Evolutionary conservation across 306 rosid species (phyloP).

Genomic region (Trichosanthes truncata): DNA sequence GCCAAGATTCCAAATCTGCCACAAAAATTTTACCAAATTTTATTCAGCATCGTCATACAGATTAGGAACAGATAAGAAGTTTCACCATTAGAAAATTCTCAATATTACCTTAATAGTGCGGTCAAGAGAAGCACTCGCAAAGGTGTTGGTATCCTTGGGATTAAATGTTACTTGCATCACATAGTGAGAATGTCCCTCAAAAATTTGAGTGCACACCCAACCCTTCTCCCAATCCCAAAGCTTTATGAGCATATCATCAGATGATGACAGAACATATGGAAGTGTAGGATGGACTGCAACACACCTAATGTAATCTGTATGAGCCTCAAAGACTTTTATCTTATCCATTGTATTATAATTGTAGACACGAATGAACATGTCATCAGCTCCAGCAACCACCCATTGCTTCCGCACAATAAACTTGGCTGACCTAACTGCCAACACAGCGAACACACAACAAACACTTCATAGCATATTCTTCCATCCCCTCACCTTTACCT

Average conservation of each 20-base stretch:
- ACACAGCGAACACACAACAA: conserved; percentile 21
- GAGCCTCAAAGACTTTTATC: conserved; percentile 86
- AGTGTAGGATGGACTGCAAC: conserved; percentile 98
- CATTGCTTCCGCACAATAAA: conserved; percentile 92
- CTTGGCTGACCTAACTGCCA: conserved; percentile 97
- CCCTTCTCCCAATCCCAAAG: conserved; percentile 99
- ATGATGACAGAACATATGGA: conserved; percentile 89
- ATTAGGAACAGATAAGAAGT: neutral
- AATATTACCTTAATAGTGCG: conserved; percentile 79
- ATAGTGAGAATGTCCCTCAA: conserved; percentile 97
- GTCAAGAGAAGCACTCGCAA: conserved; percentile 99
- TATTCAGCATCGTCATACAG: neutral
- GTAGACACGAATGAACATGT: conserved; percentile 83
- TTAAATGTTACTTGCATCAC: conserved; percentile 99
- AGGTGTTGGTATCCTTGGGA: conserved; percentile 98
- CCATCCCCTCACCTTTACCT: neutral
- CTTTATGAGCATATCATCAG: conserved; percentile 98
- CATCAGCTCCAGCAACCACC: conserved; percentile 99
- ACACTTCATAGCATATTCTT: conserved; percentile 6
- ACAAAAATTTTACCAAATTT: neutral
- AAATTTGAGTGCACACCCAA: conserved; percentile 94
- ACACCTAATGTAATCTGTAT: conserved; percentile 94
- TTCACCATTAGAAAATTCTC: conserved; percentile 8
- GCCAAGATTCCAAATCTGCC: conserved; percentile 95
- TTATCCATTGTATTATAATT: conserved; percentile 98